phyloP scores from a whole-genome alignment of 306 rosid species.

The Canavalia ensiformis region DNA sequence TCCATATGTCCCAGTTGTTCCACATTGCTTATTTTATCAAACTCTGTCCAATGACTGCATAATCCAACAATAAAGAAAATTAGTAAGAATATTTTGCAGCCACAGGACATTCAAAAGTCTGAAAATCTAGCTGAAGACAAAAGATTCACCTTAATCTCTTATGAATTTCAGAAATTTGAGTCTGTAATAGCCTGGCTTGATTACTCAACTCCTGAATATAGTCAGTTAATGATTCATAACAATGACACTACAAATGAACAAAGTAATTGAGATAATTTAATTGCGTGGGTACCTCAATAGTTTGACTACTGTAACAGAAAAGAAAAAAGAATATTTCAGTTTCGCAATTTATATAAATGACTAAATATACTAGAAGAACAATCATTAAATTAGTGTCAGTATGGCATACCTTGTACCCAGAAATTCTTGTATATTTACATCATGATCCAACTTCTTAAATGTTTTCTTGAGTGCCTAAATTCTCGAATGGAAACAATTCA shows the following conservation, averaged over 20 bases:
- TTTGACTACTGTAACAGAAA: conserved; percentile 75
- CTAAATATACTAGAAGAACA: conserved; percentile 12
- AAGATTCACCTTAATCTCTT: conserved; percentile 75
- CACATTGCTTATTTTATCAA: conserved; percentile 70
- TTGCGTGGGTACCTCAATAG: conserved; percentile 56
- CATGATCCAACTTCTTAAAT: conserved; percentile 86
- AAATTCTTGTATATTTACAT: conserved; percentile 77
- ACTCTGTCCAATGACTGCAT: conserved; percentile 63
- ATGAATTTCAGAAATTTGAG: conserved; percentile 67
- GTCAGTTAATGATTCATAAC: conserved; percentile 4
- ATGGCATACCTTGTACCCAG: conserved; percentile 73
- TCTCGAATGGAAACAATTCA: conserved; percentile 50
- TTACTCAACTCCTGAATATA: conserved; percentile 68
- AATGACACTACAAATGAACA: conserved; percentile 22
- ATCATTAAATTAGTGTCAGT: neutral
- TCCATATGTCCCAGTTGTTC: conserved; percentile 83
- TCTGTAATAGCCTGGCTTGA: conserved; percentile 61
- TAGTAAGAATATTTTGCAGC: conserved; percentile 31
- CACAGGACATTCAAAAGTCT: neutral
- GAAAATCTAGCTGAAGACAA: conserved; percentile 33
- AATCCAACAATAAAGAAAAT: conserved; percentile 41
- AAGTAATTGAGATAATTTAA: neutral
- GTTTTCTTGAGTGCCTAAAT: conserved; percentile 82
- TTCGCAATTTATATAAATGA: neutral
- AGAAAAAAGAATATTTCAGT: conserved; percentile 23